Percentiles rank a stretch among this genome's conserved stretches.
Evolutionary conservation across 495 filamentous ascomycete genomes (phyloP).

Genomic region (Neurospora sp.): DNA sequence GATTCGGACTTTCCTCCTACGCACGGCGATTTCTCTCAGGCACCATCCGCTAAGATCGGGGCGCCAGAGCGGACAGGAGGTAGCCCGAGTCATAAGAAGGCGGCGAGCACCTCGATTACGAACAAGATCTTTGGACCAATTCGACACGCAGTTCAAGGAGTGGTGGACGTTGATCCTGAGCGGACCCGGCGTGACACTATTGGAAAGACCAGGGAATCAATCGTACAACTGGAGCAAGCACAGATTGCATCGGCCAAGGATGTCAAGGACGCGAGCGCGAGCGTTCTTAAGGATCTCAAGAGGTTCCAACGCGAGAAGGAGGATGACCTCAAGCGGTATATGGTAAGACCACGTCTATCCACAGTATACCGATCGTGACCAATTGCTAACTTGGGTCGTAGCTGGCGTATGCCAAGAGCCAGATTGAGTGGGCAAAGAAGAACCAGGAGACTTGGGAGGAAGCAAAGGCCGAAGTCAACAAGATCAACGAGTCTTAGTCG

Average conservation of each 20-base stretch:
- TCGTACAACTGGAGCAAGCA: conserved; percentile 74
- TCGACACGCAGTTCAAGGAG: conserved; percentile 88
- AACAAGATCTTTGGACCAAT: conserved; percentile 93
- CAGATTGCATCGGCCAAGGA: conserved; percentile 77
- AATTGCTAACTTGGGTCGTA: conserved; percentile 27
- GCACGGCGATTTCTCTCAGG: conserved; percentile 55
- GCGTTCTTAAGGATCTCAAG: conserved; percentile 78
- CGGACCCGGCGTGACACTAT: conserved; percentile 85
- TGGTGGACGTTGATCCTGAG: conserved; percentile 93
- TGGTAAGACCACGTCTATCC: conserved; percentile 51
- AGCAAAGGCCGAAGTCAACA: conserved; percentile 82
- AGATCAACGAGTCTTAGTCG: conserved; percentile 52
- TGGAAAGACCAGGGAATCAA: conserved; percentile 78
- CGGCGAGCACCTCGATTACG: conserved; percentile 71
- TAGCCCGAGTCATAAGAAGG: conserved; percentile 52
- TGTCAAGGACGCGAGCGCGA: conserved; percentile 79
- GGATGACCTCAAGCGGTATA: conserved; percentile 83
- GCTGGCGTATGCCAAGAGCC: conserved; percentile 87
- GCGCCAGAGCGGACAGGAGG: conserved; percentile 33
- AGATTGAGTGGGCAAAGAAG: conserved; percentile 97
- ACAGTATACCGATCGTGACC: neutral
- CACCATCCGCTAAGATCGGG: conserved; percentile 53
- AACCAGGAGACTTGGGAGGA: conserved; percentile 95
- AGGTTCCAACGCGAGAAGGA: conserved; percentile 92
- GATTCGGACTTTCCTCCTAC: conserved; percentile 93